These are phyloP conservation scores for Pseudocercospora fijiensis DNA, from an alignment of 2,329 filamentous ascomycete genomes.

Conservation along the genomic window DNA sequence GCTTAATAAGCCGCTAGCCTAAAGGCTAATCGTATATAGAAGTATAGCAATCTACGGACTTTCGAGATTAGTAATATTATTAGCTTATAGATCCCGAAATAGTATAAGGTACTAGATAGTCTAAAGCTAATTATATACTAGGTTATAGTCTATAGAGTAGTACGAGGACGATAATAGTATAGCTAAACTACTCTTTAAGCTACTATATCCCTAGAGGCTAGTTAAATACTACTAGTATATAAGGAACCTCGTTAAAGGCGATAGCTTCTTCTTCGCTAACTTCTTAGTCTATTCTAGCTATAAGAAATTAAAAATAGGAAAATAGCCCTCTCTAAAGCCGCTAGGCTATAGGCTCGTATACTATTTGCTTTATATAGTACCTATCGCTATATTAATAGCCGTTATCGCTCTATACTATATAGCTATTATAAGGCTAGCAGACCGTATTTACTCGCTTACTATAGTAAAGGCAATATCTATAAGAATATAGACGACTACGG, in stretches of 20 bases:
- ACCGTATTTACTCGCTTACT: neutral
- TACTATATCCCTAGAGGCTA: too few species aligned
- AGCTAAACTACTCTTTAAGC: neutral
- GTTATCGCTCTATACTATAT: neutral
- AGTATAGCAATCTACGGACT: neutral
- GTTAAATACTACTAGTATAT: too few species aligned
- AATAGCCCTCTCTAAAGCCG: too few species aligned
- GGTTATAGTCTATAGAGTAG: neutral
- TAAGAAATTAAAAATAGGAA: too few species aligned
- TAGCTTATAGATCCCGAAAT: neutral
- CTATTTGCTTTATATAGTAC: too few species aligned
- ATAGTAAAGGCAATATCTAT: too few species aligned
- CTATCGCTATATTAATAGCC: too few species aligned
- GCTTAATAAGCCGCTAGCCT: neutral
- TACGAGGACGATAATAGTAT: neutral
- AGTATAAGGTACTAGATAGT: neutral
- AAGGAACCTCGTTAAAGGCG: too few species aligned
- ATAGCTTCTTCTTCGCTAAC: neutral
- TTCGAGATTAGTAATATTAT: neutral
- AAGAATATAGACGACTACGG: too few species aligned
- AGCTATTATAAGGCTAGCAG: neutral
- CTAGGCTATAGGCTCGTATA: too few species aligned
- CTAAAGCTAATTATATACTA: neutral
- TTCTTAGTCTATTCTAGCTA: neutral
- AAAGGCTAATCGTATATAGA: neutral